Evolutionary conservation across 352 stramenopile genomes (phyloP).

Genomic region (Phytophthora multivora): DNA sequence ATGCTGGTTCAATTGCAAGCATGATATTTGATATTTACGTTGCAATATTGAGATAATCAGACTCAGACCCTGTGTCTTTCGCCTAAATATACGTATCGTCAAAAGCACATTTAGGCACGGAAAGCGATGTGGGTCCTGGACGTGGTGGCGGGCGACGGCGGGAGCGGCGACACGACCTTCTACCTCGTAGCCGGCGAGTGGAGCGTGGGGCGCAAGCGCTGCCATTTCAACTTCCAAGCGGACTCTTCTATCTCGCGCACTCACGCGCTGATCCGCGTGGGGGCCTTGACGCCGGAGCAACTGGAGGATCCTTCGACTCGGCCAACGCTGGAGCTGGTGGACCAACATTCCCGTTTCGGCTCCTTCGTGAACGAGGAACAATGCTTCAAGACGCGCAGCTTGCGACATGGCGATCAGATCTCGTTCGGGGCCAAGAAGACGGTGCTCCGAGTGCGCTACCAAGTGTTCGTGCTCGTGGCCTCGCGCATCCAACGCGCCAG

Average conservation of each 20-base stretch:
- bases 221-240: constrained; percentile 84
- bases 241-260: constrained; percentile 85
- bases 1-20: too few species aligned
- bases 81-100: not conserved
- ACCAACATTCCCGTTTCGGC: constrained; percentile 86
- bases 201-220: constrained; percentile 83
- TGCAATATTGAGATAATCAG: too few species aligned
- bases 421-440: constrained; percentile 87
- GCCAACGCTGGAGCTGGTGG: constrained; percentile 72
- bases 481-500: constrained; percentile 72
- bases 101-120: too few species aligned
- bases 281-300: constrained; percentile 61
- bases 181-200: constrained; percentile 85
- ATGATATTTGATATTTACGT: too few species aligned
- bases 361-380: constrained; percentile 88
- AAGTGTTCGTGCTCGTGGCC: constrained; percentile 78
- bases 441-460: constrained; percentile 80
- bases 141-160: constrained; percentile 50
- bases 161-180: constrained; percentile 59
- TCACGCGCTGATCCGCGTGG: constrained; percentile 78
- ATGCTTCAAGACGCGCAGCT: constrained; percentile 44
- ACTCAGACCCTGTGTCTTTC: too few species aligned
- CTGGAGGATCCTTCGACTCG: constrained; percentile 59
- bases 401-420: constrained; percentile 75
- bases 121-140: constrained; percentile 79